Evolutionary conservation across 768 basidiomycete genomes (phyloP).

Genomic region (Chalciporus pseudorubinellus): DNA sequence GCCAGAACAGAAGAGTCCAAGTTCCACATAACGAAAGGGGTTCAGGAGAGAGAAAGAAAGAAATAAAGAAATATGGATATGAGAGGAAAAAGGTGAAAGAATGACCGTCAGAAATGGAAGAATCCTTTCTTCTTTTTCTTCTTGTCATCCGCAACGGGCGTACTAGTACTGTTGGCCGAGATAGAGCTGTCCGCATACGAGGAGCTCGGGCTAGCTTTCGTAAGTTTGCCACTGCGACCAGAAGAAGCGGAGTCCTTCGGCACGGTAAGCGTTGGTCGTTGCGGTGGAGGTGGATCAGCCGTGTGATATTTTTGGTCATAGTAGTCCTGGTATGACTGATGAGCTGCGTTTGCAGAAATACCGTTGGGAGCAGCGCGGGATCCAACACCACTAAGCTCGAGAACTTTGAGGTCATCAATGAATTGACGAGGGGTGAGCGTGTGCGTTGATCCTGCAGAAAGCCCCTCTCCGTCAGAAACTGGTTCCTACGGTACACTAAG

Average conservation of each 20-base stretch:
- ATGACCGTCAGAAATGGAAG: slow-evolving; percentile 53
- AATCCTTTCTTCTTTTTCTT: slow-evolving; percentile 78
- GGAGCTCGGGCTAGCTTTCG: slow-evolving; percentile 44
- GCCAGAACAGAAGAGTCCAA: not conserved
- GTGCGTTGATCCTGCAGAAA: slow-evolving; percentile 79
- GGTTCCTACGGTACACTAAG: slow-evolving; percentile 23
- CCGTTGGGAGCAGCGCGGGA: slow-evolving; percentile 72
- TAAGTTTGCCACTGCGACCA: slow-evolving; percentile 20
- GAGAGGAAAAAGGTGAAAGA: not conserved
- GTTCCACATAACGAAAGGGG: not conserved
- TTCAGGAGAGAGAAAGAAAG: not conserved
- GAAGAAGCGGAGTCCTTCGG: slow-evolving; percentile 25
- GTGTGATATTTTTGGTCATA: slow-evolving; percentile 77
- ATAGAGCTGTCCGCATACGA: slow-evolving; percentile 52
- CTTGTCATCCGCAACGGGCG: slow-evolving; percentile 46
- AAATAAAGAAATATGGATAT: not conserved
- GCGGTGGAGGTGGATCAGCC: slow-evolving; percentile 34
- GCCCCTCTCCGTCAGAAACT: slow-evolving; percentile 43
- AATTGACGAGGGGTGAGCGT: slow-evolving; percentile 79
- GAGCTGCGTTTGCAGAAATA: slow-evolving; percentile 45
- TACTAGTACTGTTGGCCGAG: slow-evolving; percentile 39
- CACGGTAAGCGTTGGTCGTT: slow-evolving; percentile 24
- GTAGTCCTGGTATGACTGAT: slow-evolving; percentile 64
- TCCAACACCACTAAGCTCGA: slow-evolving; percentile 86
- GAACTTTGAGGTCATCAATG: slow-evolving; percentile 80